Conservation (phyloP, 495 filamentous ascomycete genomes). For the Geopyxis carbonaria region DNA sequence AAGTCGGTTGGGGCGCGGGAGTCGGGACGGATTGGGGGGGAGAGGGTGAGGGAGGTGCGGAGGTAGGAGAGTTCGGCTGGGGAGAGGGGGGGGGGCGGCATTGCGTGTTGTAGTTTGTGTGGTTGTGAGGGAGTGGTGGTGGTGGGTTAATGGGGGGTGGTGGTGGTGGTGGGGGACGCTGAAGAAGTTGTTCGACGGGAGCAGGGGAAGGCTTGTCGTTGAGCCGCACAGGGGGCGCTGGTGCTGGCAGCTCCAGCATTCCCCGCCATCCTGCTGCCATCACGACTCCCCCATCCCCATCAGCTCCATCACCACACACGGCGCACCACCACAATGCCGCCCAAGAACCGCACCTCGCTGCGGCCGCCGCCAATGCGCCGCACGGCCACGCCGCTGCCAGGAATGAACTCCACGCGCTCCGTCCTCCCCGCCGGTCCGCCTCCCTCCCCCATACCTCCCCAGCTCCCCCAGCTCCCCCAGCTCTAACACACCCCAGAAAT, state of each 20-base stretch:
- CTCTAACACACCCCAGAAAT: constrained; percentile 45
- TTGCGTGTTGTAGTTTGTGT: background rate
- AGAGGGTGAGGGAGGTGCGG: constrained; percentile 62
- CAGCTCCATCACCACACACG: background rate
- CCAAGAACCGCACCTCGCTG: constrained; percentile 1
- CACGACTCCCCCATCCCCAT: background rate
- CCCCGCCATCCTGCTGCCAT: background rate
- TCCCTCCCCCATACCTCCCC: constrained; percentile 4
- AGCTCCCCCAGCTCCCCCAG: constrained; percentile 2
- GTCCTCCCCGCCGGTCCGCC: constrained; percentile 17
- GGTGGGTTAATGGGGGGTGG: constrained; percentile 2
- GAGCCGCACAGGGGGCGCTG: background rate
- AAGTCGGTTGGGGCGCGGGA: constrained; percentile 69
- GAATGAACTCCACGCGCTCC: constrained; percentile 5
- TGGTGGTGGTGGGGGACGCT: constrained; percentile 5
- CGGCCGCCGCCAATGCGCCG: constrained; percentile 4
- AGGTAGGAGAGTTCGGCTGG: constrained; percentile 94
- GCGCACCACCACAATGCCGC: constrained; percentile 1
- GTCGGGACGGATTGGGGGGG: constrained; percentile 78
- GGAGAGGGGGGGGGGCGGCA: constrained; percentile 45
- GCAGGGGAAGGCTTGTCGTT: too few relatives aligned
- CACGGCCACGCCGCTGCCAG: constrained; percentile 4
- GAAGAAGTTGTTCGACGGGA: background rate
- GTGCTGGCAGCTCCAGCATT: background rate
- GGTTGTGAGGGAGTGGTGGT: constrained; percentile 22